These are phyloP conservation scores for Clonostachys sp. DNA, from an alignment of 2,329 filamentous ascomycete species.

Conservation along the genomic window DNA sequence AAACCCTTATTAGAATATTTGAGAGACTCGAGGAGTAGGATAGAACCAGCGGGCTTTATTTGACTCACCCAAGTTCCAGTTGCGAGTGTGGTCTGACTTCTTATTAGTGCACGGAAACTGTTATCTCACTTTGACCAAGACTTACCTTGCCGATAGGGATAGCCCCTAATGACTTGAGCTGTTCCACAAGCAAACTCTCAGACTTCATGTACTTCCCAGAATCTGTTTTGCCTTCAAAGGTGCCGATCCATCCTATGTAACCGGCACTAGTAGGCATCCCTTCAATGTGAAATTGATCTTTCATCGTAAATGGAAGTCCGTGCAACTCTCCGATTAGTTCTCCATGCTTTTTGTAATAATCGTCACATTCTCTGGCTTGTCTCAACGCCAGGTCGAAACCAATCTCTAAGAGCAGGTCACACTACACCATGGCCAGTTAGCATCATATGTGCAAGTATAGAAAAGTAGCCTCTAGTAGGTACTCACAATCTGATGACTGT, in stretches of 20 bases:
- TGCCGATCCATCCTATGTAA: constrained; percentile 39
- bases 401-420: constrained; percentile 27
- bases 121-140: constrained; percentile 51
- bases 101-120: neutral
- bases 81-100: too few species aligned
- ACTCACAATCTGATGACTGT: constrained; percentile 21
- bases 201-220: constrained; percentile 70
- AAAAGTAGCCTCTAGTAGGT: neutral
- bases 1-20: neutral
- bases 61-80: too few species aligned
- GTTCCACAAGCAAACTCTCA: constrained; percentile 26
- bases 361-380: neutral
- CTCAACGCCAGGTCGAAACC: neutral
- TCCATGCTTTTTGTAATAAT: neutral
- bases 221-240: constrained; percentile 46
- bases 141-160: constrained; percentile 93
- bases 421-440: constrained; percentile 9
- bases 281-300: constrained; percentile 73
- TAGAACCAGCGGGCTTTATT: too few species aligned
- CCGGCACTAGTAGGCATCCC: constrained; percentile 82
- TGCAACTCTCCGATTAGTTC: constrained; percentile 80
- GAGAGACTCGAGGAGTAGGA: too few species aligned
- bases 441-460: neutral
- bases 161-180: constrained; percentile 75
- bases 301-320: constrained; percentile 84